Evolutionary conservation across 2,329 filamentous ascomycete species (phyloP), one percentile per base, ranked within the genome.

Genomic region (Verticillium tricorpus): DNA sequence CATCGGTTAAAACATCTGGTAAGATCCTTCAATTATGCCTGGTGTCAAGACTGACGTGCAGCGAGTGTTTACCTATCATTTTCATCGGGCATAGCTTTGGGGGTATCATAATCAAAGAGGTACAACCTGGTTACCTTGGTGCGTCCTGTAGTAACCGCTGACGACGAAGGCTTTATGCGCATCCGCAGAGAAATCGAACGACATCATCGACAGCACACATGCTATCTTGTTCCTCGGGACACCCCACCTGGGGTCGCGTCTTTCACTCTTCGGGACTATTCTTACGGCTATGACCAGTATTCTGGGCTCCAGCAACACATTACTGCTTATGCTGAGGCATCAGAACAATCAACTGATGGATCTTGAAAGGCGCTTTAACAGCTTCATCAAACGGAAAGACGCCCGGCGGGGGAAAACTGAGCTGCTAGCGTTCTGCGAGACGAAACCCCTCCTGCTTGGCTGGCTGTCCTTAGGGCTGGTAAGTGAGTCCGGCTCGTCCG

Each of bases 51-150:
- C 37, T 39, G 37, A 39, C 17, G 17, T 39, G 19, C 31, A 22
- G 31, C 17, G 5, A 37, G 31, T 35, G 56, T 28, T 35, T 57
- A 8, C n/a, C 56, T 17, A 39, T 37, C 19, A 25, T 57, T 12
- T 57, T 57, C 32, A 57, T 57, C 9, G 37, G 54, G 22, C 59
- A 60, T 12, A 57, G 59, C 25, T 60, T 57, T 19, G 54, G 59
- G 31, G 54, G 59, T 11, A 60, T 60, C n/a, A 39, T 60, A 6
- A 60, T 57, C 8, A 60, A 60, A 52, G 25, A 60, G 28, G 54
- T 57, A 57, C 11, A 39, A 28, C 28, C 28, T 28, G 28, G 28
- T 28, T 28, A 28, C 4, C 28, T 28, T 28, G 28, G 6, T 5
- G 8, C 25, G 1, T 14, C 22, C 11, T 50, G 4, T 35, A 15